phyloP scores from a whole-genome alignment of 225 moss, liverwort and hornwort species.

The Rhytidiadelphus loreus region DNA sequence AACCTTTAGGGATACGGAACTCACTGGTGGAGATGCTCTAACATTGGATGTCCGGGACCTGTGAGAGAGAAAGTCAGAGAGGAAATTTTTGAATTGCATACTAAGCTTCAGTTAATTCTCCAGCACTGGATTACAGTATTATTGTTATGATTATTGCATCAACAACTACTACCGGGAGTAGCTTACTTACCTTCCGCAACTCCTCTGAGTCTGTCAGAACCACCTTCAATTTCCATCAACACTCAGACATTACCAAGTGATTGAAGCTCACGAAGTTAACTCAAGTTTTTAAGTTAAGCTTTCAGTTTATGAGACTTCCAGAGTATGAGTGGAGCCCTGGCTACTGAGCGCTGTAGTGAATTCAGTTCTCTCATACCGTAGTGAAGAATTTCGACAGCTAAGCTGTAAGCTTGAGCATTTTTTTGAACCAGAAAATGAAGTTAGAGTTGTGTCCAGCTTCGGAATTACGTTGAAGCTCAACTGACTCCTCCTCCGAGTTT shows the following conservation, averaged over 20 bases:
- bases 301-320: background rate
- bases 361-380: background rate
- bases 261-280: background rate
- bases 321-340: background rate
- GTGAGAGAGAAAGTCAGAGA: no score
- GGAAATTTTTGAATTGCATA: no score
- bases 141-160: background rate
- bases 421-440: background rate
- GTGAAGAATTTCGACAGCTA: background rate
- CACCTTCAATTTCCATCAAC: background rate
- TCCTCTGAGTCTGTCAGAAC: background rate
- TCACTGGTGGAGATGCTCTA: no score
- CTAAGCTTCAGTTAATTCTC: no score
- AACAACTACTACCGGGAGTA: background rate
- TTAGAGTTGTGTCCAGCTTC: background rate
- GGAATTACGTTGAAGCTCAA: background rate
- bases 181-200: background rate
- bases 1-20: no score
- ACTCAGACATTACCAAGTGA: background rate
- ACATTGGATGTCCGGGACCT: no score
- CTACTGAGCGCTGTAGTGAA: background rate
- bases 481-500: background rate
- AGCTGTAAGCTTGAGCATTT: no score
- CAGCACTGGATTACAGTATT: background rate
- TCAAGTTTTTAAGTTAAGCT: background rate